phyloP scores from a whole-genome alignment of 768 basidiomycete species.

The Hericium rajendrae region DNA sequence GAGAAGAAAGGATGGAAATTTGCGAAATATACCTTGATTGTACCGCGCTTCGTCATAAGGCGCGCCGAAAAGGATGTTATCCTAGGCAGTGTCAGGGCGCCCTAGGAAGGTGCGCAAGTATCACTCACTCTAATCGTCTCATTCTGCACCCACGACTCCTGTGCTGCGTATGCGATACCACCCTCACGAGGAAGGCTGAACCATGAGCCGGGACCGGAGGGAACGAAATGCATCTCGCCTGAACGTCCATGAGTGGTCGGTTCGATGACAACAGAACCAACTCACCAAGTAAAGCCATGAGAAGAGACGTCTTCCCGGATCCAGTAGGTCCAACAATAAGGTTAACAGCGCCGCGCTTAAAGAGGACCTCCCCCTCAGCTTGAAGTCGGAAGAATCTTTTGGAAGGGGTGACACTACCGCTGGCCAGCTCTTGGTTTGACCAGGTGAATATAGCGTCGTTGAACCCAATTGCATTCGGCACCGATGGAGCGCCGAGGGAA shows the following conservation, averaged over 20 bases:
- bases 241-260: not conserved
- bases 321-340: slow-evolving; percentile 51
- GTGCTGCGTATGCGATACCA: slow-evolving; percentile 73
- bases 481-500: slow-evolving; percentile 5
- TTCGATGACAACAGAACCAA: not conserved
- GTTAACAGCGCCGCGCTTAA: slow-evolving; percentile 44
- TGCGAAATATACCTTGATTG: slow-evolving; percentile 23
- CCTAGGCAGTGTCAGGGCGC: slow-evolving; percentile 15
- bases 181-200: slow-evolving; percentile 57
- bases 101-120: not conserved
- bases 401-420: slow-evolving; percentile 30
- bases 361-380: slow-evolving; percentile 44
- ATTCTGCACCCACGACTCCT: slow-evolving; percentile 82
- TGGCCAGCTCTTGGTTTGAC: slow-evolving; percentile 27
- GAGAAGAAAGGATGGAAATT: not conserved
- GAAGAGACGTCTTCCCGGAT: slow-evolving; percentile 51
- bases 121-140: slow-evolving; percentile 53
- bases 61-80: slow-evolving; percentile 44
- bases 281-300: slow-evolving; percentile 50
- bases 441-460: slow-evolving; percentile 46
- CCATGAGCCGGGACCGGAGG: slow-evolving; percentile 43
- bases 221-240: slow-evolving; percentile 60
- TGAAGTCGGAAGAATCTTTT: slow-evolving; percentile 39
- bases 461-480: slow-evolving; percentile 35
- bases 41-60: slow-evolving; percentile 36